Evolutionary conservation across 2,329 filamentous ascomycete genomes (phyloP).

Genomic region (Curvularia lunata): DNA sequence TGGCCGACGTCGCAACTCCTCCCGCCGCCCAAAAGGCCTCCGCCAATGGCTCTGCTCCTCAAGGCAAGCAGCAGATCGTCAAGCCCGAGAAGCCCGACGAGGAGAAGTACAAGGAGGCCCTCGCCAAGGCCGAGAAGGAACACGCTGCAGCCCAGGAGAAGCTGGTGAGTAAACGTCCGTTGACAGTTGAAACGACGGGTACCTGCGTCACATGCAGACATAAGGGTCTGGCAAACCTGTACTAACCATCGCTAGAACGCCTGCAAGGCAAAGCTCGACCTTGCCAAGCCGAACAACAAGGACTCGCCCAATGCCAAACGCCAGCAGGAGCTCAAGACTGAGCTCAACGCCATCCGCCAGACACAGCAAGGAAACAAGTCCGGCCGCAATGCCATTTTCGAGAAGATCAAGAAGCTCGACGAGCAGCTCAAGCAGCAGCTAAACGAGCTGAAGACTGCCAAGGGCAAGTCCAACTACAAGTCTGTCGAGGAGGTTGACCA

Average conservation of each 20-base stretch:
- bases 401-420: slow-evolving; percentile 92
- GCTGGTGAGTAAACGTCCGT: slow-evolving; percentile 57
- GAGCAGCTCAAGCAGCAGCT: slow-evolving; percentile 86
- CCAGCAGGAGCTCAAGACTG: slow-evolving; percentile 81
- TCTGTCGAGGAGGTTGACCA: slow-evolving; percentile 84
- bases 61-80: slow-evolving; percentile 49
- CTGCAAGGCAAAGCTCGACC: slow-evolving; percentile 86
- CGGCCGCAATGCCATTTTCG: slow-evolving; percentile 75
- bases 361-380: slow-evolving; percentile 90
- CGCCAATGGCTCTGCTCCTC: slow-evolving; percentile 36
- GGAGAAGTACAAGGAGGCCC: slow-evolving; percentile 77
- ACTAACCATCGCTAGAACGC: slow-evolving; percentile 66
- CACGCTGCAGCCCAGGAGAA: slow-evolving; percentile 77
- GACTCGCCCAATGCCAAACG: slow-evolving; percentile 81
- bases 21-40: slow-evolving; percentile 45
- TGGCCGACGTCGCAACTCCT: slow-evolving; percentile 50
- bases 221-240: neutral
- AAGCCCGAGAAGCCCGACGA: slow-evolving; percentile 89
- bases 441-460: slow-evolving; percentile 83
- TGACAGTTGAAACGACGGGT: slow-evolving; percentile 17
- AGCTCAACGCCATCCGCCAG: slow-evolving; percentile 82
- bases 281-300: slow-evolving; percentile 80
- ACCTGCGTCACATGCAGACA: slow-evolving; percentile 19
- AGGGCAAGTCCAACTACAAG: slow-evolving; percentile 83
- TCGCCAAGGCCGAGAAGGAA: slow-evolving; percentile 85